phyloP scores from a whole-genome alignment of 805 yeast species.

The Spathaspora hagerdaliae region DNA sequence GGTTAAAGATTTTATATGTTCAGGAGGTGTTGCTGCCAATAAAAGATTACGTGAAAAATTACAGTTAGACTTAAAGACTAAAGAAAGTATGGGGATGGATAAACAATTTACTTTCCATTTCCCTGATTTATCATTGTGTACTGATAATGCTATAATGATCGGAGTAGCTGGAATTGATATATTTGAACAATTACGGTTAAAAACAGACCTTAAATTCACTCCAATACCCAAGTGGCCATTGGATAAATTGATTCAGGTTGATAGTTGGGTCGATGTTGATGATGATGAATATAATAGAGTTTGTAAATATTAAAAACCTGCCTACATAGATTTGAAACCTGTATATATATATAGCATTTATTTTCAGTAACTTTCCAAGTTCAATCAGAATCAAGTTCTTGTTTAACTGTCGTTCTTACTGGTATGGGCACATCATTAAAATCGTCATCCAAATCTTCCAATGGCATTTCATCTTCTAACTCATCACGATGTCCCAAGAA shows the following conservation, averaged over 20 bases:
- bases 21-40: constrained; percentile 96
- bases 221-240: constrained; percentile 86
- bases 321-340: not conserved
- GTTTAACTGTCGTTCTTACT: not conserved
- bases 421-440: not conserved
- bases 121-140: constrained; percentile 72
- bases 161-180: constrained; percentile 96
- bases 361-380: no score
- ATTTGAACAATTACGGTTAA: constrained; percentile 48
- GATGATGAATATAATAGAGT: constrained; percentile 15
- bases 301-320: constrained; percentile 1
- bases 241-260: constrained; percentile 42
- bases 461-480: constrained; percentile 21
- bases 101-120: constrained; percentile 44
- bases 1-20: constrained; percentile 61
- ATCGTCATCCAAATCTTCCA: constrained; percentile 10
- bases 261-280: constrained; percentile 46
- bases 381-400: no score
- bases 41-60: constrained; percentile 48
- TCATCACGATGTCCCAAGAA: constrained; percentile 44
- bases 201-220: constrained; percentile 50
- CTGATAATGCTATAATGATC: constrained; percentile 96
- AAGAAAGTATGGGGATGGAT: not conserved
- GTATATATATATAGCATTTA: not conserved
- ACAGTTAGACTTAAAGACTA: constrained; percentile 25